Evolutionary conservation across 2,329 filamentous ascomycete species (phyloP).

Genomic region (Fusarium robinianum): DNA sequence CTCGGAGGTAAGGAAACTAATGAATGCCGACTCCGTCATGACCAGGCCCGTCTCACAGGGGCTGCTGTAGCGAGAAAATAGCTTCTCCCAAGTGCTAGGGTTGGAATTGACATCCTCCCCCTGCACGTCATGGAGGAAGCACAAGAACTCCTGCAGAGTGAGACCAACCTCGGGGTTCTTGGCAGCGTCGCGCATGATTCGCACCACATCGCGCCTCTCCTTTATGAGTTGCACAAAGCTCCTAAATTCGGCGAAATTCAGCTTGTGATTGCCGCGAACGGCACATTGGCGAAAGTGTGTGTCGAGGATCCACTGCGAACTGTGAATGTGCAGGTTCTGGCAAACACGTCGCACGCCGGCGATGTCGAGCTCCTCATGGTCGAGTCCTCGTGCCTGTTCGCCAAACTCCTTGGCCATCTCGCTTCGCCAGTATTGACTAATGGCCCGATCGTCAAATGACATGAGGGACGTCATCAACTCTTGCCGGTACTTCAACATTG

Average conservation of each 20-base stretch:
- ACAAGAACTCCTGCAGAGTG: constrained; percentile 72
- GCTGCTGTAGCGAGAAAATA: constrained; percentile 73
- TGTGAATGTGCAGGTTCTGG: constrained; percentile 89
- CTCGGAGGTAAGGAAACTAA: constrained; percentile 74
- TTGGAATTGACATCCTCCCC: constrained; percentile 74
- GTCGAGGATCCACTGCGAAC: constrained; percentile 73
- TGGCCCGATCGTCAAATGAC: constrained; percentile 79
- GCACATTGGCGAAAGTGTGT: constrained; percentile 77
- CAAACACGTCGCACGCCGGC: constrained; percentile 81
- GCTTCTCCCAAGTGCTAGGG: constrained; percentile 66
- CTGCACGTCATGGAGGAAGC: constrained; percentile 75
- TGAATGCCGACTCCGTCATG: constrained; percentile 80
- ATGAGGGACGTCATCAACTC: constrained; percentile 89
- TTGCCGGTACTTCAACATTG: constrained; percentile 83
- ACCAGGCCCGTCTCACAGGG: constrained; percentile 54
- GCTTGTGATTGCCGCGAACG: constrained; percentile 61
- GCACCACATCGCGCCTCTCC: constrained; percentile 77
- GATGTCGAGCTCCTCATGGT: constrained; percentile 75
- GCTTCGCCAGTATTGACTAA: constrained; percentile 82
- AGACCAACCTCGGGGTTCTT: constrained; percentile 66
- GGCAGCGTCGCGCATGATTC: constrained; percentile 69
- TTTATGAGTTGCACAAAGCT: constrained; percentile 83
- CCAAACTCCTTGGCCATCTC: constrained; percentile 75
- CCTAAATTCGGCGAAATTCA: constrained; percentile 82
- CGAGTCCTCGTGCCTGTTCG: constrained; percentile 53